Percentiles rank a stretch among this genome's conserved stretches.
phyloP scores from a whole-genome alignment of 1,284 basidiomycete genomes.

The Gastroboletus turbinatus region DNA sequence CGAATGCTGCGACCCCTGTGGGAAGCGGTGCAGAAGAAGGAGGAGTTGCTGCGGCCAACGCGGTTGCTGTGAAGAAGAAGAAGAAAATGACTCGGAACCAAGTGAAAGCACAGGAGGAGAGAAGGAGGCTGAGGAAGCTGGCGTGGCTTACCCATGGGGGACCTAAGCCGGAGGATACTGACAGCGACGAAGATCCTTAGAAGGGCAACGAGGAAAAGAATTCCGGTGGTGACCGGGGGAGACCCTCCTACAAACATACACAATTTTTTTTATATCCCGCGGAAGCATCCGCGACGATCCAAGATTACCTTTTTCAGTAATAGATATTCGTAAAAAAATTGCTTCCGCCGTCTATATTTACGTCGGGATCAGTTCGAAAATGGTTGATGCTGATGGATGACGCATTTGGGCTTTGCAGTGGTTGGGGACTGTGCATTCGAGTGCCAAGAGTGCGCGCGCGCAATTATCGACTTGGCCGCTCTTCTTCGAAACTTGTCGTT shows the following conservation, averaged over 20 bases:
- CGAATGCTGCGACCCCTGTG: conserved; percentile 63
- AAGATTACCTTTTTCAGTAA: conserved; percentile 35
- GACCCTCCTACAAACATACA: background rate
- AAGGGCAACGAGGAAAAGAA: background rate
- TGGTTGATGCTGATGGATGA: background rate
- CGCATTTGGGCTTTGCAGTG: background rate
- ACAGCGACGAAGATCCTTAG: conserved; percentile 48
- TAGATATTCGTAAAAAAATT: conserved; percentile 17
- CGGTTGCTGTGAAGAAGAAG: conserved; percentile 67
- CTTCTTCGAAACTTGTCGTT: conserved; percentile 26
- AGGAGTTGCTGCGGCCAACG: conserved; percentile 36
- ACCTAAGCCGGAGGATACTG: conserved; percentile 77
- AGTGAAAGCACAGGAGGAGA: conserved; percentile 83
- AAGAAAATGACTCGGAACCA: conserved; percentile 93
- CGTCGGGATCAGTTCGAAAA: conserved; percentile 2
- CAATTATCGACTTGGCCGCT: background rate
- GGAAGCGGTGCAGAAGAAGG: conserved; percentile 70
- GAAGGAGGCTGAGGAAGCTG: conserved; percentile 76
- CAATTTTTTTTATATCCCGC: conserved; percentile 16
- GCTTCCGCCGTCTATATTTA: conserved; percentile 12
- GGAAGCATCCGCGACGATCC: conserved; percentile 35
- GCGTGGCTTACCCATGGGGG: conserved; percentile 84
- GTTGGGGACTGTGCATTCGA: background rate
- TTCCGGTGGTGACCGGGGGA: conserved; percentile 23
- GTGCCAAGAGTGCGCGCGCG: background rate